These are phyloP conservation scores for Suillus tomentosus DNA, from an alignment of 768 basidiomycete species.

Conservation along the genomic window DNA sequence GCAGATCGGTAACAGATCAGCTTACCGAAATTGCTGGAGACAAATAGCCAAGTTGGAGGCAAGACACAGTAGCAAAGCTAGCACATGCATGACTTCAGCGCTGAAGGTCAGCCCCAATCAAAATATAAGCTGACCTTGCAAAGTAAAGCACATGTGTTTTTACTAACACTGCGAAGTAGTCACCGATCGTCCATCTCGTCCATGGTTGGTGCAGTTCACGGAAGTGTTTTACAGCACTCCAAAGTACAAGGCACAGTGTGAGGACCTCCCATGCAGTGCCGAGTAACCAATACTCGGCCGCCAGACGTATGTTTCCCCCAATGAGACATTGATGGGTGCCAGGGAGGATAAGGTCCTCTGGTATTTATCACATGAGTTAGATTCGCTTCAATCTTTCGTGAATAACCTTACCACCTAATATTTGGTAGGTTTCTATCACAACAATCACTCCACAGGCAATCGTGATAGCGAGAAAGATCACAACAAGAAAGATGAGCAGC, in stretches of 20 bases:
- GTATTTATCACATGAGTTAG: neutral
- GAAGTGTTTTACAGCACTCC: neutral
- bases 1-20: neutral
- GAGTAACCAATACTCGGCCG: neutral
- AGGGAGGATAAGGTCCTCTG: neutral
- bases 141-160: slow-evolving; percentile 3
- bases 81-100: neutral
- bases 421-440: neutral
- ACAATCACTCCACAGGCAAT: neutral
- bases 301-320: neutral
- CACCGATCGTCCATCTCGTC: neutral
- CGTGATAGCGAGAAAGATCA: neutral
- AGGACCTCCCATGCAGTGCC: neutral
- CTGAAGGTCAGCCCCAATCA: neutral
- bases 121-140: neutral
- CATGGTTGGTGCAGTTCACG: neutral
- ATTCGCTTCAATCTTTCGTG: neutral
- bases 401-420: neutral
- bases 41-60: neutral
- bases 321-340: neutral
- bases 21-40: neutral
- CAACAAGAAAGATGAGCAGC: neutral
- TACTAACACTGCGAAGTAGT: neutral
- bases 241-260: neutral
- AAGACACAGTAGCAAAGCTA: neutral